phyloP scores from a whole-genome alignment of 1,139 yeast genomes.

The Hyphopichia khmerensis region DNA sequence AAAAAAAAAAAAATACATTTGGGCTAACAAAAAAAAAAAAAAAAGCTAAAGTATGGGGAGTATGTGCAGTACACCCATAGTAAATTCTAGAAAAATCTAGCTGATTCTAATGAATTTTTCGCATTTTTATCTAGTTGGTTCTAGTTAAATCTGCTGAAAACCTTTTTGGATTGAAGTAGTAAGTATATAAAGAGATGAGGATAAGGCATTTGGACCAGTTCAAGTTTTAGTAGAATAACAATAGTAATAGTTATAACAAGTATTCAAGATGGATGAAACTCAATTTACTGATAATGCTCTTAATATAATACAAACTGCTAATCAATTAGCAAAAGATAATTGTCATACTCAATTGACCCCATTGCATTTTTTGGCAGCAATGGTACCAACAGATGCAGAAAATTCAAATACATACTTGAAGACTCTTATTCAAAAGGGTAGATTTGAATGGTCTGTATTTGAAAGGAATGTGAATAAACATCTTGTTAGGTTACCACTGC shows the following conservation, averaged over 20 bases:
- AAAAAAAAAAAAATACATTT: no score
- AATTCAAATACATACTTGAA: conserved; percentile 71
- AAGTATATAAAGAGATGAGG: not conserved
- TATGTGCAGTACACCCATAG: not conserved
- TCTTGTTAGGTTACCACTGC: conserved; percentile 82
- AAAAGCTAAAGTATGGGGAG: no score
- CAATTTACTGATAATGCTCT: conserved; percentile 94
- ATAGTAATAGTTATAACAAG: not conserved
- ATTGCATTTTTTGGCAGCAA: conserved; percentile 86
- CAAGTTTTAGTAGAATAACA: no score
- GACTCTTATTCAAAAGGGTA: conserved; percentile 81
- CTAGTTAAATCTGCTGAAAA: not conserved
- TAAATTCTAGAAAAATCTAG: not conserved
- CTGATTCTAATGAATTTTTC: not conserved
- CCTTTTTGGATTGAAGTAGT: not conserved
- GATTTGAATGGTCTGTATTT: conserved; percentile 82
- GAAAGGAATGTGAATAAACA: conserved; percentile 79
- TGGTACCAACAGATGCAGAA: conserved; percentile 74
- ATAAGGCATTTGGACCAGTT: no score
- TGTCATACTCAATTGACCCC: conserved; percentile 83
- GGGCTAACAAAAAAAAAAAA: no score
- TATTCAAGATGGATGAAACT: conserved; percentile 51
- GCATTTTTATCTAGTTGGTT: not conserved
- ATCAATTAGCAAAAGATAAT: conserved; percentile 79
- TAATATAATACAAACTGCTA: conserved; percentile 74